Percentiles rank a stretch among this genome's conserved stretches.
These are phyloP conservation scores for Ophiocytium majus DNA, from an alignment of 352 stramenopile species.

Conservation along the genomic window DNA sequence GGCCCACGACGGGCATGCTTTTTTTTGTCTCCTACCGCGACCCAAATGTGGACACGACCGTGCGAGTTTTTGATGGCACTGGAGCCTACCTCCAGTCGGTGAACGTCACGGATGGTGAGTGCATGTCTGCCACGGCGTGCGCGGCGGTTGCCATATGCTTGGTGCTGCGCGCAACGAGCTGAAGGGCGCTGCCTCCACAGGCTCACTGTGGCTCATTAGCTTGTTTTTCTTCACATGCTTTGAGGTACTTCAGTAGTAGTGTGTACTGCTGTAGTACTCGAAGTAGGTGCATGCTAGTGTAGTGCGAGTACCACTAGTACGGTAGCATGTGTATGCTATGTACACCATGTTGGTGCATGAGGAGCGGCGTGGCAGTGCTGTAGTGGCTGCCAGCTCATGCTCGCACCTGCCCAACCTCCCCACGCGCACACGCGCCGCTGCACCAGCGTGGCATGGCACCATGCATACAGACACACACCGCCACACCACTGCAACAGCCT, in stretches of 20 bases:
- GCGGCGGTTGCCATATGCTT: neutral
- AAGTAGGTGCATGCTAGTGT: too few relatives aligned
- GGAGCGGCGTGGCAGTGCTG: too few relatives aligned
- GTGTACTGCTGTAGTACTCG: too few relatives aligned
- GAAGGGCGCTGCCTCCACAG: neutral
- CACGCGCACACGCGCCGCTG: too few relatives aligned
- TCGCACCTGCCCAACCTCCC: too few relatives aligned
- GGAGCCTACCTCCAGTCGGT: neutral
- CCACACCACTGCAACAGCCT: neutral
- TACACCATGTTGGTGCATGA: too few relatives aligned
- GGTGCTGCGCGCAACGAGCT: neutral
- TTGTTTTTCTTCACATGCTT: neutral
- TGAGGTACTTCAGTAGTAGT: neutral
- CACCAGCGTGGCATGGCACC: neutral
- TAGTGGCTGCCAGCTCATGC: too few relatives aligned
- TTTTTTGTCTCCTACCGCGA: constrained; percentile 75
- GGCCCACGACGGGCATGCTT: constrained; percentile 62
- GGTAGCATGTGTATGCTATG: too few relatives aligned
- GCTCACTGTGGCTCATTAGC: neutral
- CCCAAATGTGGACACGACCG: constrained; percentile 69
- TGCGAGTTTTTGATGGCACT: constrained; percentile 71
- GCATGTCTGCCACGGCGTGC: neutral
- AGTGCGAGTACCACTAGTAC: too few relatives aligned
- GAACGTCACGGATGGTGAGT: neutral
- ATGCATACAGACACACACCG: neutral